Conservation (phyloP, 495 filamentous ascomycete genomes). For the Annulohypoxylon stygium region DNA sequence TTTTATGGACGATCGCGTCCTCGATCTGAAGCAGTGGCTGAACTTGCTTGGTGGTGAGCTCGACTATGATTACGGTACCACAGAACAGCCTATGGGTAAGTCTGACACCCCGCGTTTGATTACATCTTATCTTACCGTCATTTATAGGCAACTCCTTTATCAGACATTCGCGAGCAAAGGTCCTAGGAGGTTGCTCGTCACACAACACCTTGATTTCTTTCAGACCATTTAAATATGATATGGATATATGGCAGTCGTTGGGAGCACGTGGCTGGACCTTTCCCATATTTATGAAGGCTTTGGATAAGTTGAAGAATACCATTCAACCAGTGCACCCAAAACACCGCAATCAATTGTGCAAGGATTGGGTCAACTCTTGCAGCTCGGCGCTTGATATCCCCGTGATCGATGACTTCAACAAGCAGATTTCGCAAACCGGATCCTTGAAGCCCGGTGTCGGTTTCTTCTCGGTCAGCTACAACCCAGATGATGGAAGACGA, state of each 20-base stretch:
- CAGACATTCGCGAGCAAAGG: slow-evolving; percentile 85
- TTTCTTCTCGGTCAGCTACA: slow-evolving; percentile 88
- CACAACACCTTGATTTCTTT: slow-evolving; percentile 92
- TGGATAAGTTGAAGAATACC: slow-evolving; percentile 82
- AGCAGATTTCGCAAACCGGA: slow-evolving; percentile 75
- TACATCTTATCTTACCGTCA: slow-evolving; percentile 36
- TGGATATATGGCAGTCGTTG: slow-evolving; percentile 73
- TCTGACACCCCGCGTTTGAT: slow-evolving; percentile 24
- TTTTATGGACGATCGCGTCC: slow-evolving; percentile 60
- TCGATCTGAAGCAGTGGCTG: slow-evolving; percentile 85
- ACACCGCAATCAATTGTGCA: slow-evolving; percentile 85
- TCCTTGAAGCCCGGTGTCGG: slow-evolving; percentile 78
- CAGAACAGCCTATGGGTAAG: slow-evolving; percentile 82
- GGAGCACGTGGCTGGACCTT: slow-evolving; percentile 85
- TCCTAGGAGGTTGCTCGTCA: slow-evolving; percentile 86
- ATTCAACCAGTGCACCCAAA: slow-evolving; percentile 81
- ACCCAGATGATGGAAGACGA: slow-evolving; percentile 81
- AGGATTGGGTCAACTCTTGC: slow-evolving; percentile 84
- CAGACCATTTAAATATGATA: slow-evolving; percentile 84
- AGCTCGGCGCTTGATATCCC: slow-evolving; percentile 79
- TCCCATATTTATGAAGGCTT: slow-evolving; percentile 77
- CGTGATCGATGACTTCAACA: slow-evolving; percentile 83
- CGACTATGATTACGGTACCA: slow-evolving; percentile 89
- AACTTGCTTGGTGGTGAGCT: slow-evolving; percentile 81
- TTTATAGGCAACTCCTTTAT: slow-evolving; percentile 80